A percentile compares a stretch with the other conserved stretches of the same genome.
Conservation (phyloP, 331 rosid species). For the Rhamnella rubrinervis region DNA sequence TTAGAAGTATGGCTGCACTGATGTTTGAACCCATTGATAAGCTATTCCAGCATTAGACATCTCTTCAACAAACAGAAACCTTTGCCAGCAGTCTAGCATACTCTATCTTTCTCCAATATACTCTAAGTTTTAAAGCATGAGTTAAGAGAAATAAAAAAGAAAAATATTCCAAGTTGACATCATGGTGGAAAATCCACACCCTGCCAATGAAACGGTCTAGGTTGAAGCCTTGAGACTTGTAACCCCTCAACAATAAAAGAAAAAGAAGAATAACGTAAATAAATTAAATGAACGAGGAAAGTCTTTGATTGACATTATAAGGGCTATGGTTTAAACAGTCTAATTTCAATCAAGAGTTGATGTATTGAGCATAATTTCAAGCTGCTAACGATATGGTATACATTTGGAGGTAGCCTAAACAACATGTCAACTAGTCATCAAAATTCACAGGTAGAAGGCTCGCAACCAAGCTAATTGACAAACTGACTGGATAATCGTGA, state of each 20-base stretch:
- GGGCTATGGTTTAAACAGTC: background rate
- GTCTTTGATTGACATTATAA: background rate
- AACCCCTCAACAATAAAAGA: background rate
- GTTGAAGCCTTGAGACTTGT: no score
- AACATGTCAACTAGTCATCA: background rate
- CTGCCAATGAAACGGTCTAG: background rate
- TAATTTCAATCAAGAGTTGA: background rate
- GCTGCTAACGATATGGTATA: background rate
- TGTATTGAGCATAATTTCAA: background rate
- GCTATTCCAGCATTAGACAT: background rate
- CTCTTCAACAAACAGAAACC: no score
- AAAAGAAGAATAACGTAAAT: background rate
- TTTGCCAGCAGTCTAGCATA: no score
- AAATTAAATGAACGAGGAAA: background rate
- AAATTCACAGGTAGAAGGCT: background rate
- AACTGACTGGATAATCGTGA: background rate
- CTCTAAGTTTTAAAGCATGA: no score
- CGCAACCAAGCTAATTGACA: background rate
- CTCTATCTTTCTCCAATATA: no score
- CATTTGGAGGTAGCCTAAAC: background rate
- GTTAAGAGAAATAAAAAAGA: no score
- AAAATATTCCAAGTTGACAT: no score
- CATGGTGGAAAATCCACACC: no score
- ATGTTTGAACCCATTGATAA: background rate
- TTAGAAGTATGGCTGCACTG: background rate